phyloP scores from a whole-genome alignment of 257 asterid species.

The Ocimum tenuiflorum region DNA sequence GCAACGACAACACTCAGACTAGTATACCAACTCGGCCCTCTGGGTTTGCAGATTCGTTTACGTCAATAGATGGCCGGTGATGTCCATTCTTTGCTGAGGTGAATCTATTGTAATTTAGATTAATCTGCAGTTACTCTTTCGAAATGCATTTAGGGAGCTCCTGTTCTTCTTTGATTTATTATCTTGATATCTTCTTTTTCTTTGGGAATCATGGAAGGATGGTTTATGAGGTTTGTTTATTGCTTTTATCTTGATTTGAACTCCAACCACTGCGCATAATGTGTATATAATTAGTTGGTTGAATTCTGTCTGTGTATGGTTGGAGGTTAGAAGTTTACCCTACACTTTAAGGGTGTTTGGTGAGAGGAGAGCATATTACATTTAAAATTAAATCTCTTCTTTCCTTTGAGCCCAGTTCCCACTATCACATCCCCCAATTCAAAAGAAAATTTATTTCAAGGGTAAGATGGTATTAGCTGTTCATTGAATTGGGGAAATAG shows the following conservation, averaged over 20 bases:
- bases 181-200: not conserved
- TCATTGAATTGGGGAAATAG: too few relatives aligned
- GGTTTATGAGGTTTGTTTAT: conserved; percentile 17
- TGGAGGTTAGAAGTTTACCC: not conserved
- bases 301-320: not conserved
- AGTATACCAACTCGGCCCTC: conserved; percentile 69
- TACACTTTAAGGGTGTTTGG: too few relatives aligned
- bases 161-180: not conserved
- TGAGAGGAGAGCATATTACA: too few relatives aligned
- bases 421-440: too few relatives aligned
- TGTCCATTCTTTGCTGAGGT: conserved; percentile 7
- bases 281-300: not conserved
- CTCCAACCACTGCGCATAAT: not conserved
- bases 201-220: not conserved
- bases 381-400: too few relatives aligned
- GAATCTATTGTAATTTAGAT: conserved; percentile 17
- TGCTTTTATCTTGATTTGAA: conserved; percentile 4
- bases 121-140: conserved; percentile 5
- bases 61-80: conserved; percentile 63
- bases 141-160: conserved; percentile 14
- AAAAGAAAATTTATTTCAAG: too few relatives aligned
- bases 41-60: conserved; percentile 73
- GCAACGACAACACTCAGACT: conserved; percentile 61
- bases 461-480: too few relatives aligned
- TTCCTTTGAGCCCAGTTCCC: too few relatives aligned